These are phyloP conservation scores for Sarocladium oryzae DNA, from an alignment of 2,329 filamentous ascomycete species.

Conservation along the genomic window DNA sequence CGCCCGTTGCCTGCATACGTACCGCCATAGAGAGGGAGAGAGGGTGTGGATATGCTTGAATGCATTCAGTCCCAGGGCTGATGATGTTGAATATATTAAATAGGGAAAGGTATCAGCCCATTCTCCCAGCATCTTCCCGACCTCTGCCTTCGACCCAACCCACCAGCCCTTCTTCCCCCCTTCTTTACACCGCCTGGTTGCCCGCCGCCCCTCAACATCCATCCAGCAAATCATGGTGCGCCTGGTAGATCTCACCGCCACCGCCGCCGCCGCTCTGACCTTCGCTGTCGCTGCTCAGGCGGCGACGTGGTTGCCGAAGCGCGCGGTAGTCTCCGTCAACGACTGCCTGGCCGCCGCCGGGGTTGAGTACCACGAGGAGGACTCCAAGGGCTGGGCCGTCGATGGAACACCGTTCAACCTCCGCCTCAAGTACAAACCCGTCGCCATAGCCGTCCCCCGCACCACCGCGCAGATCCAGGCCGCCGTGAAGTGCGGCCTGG, in stretches of 20 bases:
- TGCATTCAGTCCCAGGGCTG: no score
- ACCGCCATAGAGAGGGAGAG: not conserved
- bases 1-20: not conserved
- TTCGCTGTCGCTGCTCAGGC: not conserved
- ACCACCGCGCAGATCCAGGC: slow-evolving; percentile 33
- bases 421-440: slow-evolving; percentile 24
- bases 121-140: not conserved
- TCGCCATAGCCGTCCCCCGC: slow-evolving; percentile 24
- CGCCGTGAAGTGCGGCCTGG: slow-evolving; percentile 38
- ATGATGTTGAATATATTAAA: no score
- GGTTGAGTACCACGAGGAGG: slow-evolving; percentile 16
- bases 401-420: slow-evolving; percentile 28
- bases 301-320: slow-evolving; percentile 1
- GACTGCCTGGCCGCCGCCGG: slow-evolving; percentile 19
- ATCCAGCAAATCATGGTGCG: slow-evolving; percentile 9
- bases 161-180: not conserved
- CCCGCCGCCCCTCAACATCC: not conserved
- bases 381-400: slow-evolving; percentile 23
- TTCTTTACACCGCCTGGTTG: not conserved
- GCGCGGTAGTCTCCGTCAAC: slow-evolving; percentile 13
- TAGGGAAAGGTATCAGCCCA: not conserved
- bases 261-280: not conserved
- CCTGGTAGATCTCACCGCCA: not conserved
- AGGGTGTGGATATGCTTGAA: not conserved
- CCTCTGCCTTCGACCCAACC: not conserved